These are phyloP conservation scores for Incumbomyces delicatus DNA, from an alignment of 2,329 filamentous ascomycete species.

Conservation along the genomic window DNA sequence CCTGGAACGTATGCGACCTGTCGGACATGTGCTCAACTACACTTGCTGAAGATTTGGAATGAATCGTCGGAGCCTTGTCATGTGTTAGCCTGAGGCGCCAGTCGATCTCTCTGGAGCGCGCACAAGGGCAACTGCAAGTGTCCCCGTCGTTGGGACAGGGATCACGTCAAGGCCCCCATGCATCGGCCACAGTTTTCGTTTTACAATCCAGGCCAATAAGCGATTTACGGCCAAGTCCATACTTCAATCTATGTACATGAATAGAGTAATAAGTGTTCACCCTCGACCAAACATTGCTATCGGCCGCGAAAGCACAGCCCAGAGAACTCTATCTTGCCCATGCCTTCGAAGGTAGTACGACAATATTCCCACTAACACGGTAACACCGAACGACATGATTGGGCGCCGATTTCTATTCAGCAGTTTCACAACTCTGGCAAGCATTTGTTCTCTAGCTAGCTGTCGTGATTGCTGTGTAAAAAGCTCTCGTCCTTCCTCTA, in stretches of 20 bases:
- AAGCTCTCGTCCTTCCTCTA: constrained; percentile 55
- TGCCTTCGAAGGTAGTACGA: constrained; percentile 56
- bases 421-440: constrained; percentile 40
- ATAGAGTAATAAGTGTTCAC: too few relatives aligned
- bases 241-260: not conserved
- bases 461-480: constrained; percentile 65
- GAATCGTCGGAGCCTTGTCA: too few relatives aligned
- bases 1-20: too few relatives aligned
- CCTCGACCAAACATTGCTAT: not conserved
- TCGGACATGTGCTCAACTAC: too few relatives aligned
- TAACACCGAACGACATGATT: constrained; percentile 50
- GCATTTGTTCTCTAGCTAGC: constrained; percentile 55
- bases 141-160: too few relatives aligned
- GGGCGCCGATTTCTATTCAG: constrained; percentile 59
- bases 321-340: constrained; percentile 25
- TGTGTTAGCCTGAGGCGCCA: too few relatives aligned
- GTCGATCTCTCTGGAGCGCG: too few relatives aligned
- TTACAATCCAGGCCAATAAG: not conserved
- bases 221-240: not conserved
- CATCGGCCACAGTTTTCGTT: not conserved
- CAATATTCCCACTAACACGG: constrained; percentile 56
- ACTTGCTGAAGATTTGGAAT: too few relatives aligned
- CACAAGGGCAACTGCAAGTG: too few relatives aligned
- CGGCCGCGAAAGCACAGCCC: not conserved
- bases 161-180: not conserved